Evolutionary conservation across 371 early-diverging fungal species (phyloP).

Genomic region (Massospora cicadina): DNA sequence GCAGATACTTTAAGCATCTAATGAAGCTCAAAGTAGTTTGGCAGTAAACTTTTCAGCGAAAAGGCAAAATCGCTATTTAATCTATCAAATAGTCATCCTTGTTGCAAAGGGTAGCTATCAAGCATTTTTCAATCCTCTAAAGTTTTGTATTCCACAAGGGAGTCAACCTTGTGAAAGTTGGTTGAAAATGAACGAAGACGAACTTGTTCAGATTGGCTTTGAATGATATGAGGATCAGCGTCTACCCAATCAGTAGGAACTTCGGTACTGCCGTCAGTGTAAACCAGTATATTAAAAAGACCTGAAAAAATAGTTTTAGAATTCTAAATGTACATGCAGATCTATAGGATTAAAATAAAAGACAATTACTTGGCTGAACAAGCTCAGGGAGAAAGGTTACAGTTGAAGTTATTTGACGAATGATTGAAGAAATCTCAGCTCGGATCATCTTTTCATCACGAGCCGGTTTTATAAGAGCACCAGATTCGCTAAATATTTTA

Average conservation of each 20-base stretch:
- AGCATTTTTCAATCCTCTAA: neutral
- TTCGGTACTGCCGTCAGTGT: conserved; percentile 68
- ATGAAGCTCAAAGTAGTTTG: no score
- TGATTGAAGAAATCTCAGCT: conserved; percentile 62
- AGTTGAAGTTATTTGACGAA: conserved; percentile 77
- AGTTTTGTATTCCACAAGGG: conserved; percentile 30
- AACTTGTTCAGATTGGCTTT: conserved; percentile 68
- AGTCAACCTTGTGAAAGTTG: conserved; percentile 57
- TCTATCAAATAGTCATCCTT: no score
- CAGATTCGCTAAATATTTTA: neutral
- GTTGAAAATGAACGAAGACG: conserved; percentile 63
- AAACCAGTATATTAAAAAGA: conserved; percentile 29
- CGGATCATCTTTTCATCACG: conserved; percentile 49
- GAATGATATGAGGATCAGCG: conserved; percentile 52
- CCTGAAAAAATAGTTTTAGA: neutral
- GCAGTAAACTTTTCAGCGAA: no score
- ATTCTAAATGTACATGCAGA: neutral
- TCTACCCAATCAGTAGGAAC: conserved; percentile 78
- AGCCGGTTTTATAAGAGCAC: conserved; percentile 10
- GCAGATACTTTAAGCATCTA: no score
- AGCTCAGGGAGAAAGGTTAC: conserved; percentile 78
- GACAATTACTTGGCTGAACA: conserved; percentile 53
- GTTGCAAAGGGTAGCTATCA: neutral
- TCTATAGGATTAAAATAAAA: neutral
- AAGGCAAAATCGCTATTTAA: no score